Base-by-base conservation (phyloP, 75 land plant species). In the Cunninghamia lanceolata region DNA sequence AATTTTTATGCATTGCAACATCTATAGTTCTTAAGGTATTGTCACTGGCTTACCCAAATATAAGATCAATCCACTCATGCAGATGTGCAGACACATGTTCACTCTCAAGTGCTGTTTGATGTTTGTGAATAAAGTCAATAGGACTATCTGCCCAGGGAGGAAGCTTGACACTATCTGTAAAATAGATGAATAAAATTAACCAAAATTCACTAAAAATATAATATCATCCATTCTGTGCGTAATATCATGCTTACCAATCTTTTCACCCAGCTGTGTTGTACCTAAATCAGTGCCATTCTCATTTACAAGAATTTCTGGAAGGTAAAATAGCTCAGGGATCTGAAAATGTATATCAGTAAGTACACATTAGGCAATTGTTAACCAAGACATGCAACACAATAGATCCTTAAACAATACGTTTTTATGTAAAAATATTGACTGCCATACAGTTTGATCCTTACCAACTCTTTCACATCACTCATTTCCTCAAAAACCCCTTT, bases 381-480 rank as follows among this genome's bases (percentile, higher is more conserved):
- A 45, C n/a, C 47, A 25, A 17, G 30, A 10, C 4, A 28, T 80
- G 16, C 4, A 25, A 80, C 47, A 80, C 14, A n/a, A 45, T 52
- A 80, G 42, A 80, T 3, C 82, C 30, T 25, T 63, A 28, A 1
- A n/a, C 10, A 45, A 80, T n/a, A 4, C 14, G 47, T n/a, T 45
- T 50, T 30, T 14, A 34, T 35, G 84, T 21, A 45, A 66, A 54
- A 40, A 17, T 1, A 19, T 70, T 34, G 75, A 39, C 14, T 50
- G 36, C 43, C 30, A 32, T 19, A 34, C 9, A 54, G 71, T 84
- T 13, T 28, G 14, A 46, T 84, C 21, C 87, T 59, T 89, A 98
- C 99, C 99, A 98, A 87, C 87, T 98, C 99, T 83, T 98, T 98
- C 77, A 98, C 99, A 91, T 98, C 99, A 90, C 99, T 96, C 95